Conservation (phyloP, 805 yeast genomes). For the Jamesozyma jinghongensis region DNA sequence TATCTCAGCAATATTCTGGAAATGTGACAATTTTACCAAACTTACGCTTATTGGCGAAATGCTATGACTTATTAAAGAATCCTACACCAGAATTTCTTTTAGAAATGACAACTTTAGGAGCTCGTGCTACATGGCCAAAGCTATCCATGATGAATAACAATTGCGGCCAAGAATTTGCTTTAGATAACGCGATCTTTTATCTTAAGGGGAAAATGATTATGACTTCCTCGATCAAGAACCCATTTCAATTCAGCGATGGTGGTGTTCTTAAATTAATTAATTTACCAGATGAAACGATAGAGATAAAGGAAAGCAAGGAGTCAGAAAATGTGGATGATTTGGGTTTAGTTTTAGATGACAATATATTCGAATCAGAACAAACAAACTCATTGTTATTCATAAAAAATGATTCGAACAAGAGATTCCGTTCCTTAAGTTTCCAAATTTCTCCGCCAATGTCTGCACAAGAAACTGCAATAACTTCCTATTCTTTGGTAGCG, state of each 20-base stretch:
- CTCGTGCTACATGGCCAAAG: constrained; percentile 91
- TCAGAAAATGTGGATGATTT: neutral
- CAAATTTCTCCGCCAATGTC: neutral
- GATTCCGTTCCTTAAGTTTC: constrained; percentile 1
- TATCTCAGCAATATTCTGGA: constrained; percentile 85
- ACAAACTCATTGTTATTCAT: constrained; percentile 14
- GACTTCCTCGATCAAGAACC: constrained; percentile 25
- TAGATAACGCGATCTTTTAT: constrained; percentile 68
- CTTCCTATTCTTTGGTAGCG: no score
- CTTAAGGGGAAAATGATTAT: constrained; percentile 54
- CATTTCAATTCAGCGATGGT: constrained; percentile 22
- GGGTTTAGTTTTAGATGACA: constrained; percentile 14
- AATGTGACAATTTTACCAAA: constrained; percentile 90
- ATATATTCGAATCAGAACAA: constrained; percentile 19
- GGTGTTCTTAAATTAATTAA: constrained; percentile 9
- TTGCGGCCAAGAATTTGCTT: constrained; percentile 79
- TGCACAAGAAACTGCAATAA: neutral
- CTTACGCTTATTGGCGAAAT: constrained; percentile 44
- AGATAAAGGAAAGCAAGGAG: neutral
- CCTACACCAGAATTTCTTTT: constrained; percentile 72
- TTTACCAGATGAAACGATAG: constrained; percentile 1
- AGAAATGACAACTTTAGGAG: constrained; percentile 64
- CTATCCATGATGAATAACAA: constrained; percentile 78
- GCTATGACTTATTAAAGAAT: constrained; percentile 58
- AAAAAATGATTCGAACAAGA: neutral